These are phyloP conservation scores for Arxiozyma slooffiae DNA, from an alignment of 1,139 yeast species.

Conservation along the genomic window DNA sequence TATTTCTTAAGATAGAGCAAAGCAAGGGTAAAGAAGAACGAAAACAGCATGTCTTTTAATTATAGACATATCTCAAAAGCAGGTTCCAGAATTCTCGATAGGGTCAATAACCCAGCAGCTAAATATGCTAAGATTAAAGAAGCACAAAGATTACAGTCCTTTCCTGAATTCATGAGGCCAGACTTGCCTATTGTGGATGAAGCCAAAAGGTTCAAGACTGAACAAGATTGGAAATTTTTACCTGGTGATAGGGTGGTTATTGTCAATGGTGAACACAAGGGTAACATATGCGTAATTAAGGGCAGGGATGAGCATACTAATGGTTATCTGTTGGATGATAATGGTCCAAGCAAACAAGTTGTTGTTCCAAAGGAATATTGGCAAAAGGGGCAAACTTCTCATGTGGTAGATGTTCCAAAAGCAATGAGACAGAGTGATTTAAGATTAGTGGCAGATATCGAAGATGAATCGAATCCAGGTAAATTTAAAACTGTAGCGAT, in stretches of 20 bases:
- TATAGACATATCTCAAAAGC: conserved; percentile 22
- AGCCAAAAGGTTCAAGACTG: conserved; percentile 32
- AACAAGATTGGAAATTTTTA: conserved; percentile 42
- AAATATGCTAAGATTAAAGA: conserved; percentile 24
- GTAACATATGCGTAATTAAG: conserved; percentile 55
- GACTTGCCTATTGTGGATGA: conserved; percentile 31
- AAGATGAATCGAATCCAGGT: conserved; percentile 38
- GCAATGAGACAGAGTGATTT: conserved; percentile 57
- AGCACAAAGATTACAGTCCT: conserved; percentile 23
- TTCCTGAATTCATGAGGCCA: conserved; percentile 32
- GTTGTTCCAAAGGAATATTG: conserved; percentile 63
- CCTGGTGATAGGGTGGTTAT: conserved; percentile 61
- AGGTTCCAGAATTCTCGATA: conserved; percentile 23
- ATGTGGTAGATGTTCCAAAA: conserved; percentile 48
- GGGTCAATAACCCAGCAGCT: conserved; percentile 20
- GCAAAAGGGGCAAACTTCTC: conserved; percentile 64
- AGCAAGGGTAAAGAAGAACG: not conserved
- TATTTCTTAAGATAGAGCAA: not conserved
- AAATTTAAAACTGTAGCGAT: conserved; percentile 63
- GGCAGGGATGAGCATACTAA: conserved; percentile 42
- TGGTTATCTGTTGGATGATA: conserved; percentile 44
- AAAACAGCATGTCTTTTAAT: conserved; percentile 5
- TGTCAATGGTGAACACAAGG: conserved; percentile 58
- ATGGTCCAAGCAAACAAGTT: conserved; percentile 44
- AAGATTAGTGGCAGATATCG: conserved; percentile 69